Evolutionary conservation across 805 yeast genomes (phyloP).

Genomic region (Blastobotrys muscicola): DNA sequence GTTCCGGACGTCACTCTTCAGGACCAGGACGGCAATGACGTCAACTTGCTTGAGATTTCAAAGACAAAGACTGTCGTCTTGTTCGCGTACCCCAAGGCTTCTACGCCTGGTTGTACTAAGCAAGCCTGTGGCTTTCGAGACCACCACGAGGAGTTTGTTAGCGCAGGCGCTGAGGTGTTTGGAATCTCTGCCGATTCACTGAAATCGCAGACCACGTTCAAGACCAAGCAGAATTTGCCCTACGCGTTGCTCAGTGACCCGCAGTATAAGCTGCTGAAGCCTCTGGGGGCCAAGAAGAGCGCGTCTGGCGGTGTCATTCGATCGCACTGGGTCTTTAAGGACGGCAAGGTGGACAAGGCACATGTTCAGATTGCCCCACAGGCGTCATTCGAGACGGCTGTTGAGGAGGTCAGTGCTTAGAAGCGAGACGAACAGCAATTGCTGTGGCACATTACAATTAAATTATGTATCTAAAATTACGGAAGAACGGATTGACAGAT

Average conservation of each 20-base stretch:
- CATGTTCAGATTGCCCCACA: too few relatives aligned
- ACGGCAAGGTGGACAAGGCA: slow-evolving; percentile 53
- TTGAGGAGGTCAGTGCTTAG: too few relatives aligned
- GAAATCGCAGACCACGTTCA: slow-evolving; percentile 66
- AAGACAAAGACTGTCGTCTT: slow-evolving; percentile 37
- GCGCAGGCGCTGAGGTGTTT: slow-evolving; percentile 47
- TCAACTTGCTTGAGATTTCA: slow-evolving; percentile 38
- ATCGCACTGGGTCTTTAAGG: slow-evolving; percentile 84
- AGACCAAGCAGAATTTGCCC: slow-evolving; percentile 61
- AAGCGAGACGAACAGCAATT: too few relatives aligned
- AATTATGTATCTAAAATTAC: too few relatives aligned
- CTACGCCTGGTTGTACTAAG: slow-evolving; percentile 93
- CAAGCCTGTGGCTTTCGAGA: slow-evolving; percentile 87
- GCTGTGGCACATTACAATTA: too few relatives aligned
- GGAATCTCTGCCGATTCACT: slow-evolving; percentile 84
- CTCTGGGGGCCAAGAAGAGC: slow-evolving; percentile 73
- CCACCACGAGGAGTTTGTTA: slow-evolving; percentile 43
- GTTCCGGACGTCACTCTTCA: slow-evolving; percentile 55
- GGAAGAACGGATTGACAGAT: too few relatives aligned
- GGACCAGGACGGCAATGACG: slow-evolving; percentile 62
- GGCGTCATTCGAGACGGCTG: too few relatives aligned
- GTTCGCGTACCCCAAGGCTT: slow-evolving; percentile 77
- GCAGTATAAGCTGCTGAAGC: slow-evolving; percentile 51
- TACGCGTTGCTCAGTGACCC: slow-evolving; percentile 76
- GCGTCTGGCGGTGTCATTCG: slow-evolving; percentile 55